These are phyloP conservation scores for Dissophora globulifera DNA, from an alignment of 192 early-diverging fungal species.

Conservation along the genomic window DNA sequence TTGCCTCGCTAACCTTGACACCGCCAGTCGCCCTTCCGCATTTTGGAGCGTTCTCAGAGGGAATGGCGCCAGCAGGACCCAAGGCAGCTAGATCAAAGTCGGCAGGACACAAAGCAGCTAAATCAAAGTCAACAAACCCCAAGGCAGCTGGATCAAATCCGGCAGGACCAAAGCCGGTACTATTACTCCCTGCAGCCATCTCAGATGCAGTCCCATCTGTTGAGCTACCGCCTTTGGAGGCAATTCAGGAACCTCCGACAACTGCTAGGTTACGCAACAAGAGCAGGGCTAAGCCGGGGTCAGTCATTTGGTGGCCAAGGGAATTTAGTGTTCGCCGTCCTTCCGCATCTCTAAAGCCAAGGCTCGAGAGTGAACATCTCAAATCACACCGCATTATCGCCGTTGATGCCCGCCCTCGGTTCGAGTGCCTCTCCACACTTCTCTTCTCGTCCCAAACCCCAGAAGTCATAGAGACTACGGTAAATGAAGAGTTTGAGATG, in stretches of 20 bases:
- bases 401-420: background rate
- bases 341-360: background rate
- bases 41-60: no score
- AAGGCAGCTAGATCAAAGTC: no score
- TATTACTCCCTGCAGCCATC: no score
- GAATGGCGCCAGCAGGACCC: no score
- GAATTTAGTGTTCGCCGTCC: background rate
- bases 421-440: background rate
- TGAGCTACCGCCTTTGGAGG: background rate
- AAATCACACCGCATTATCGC: background rate
- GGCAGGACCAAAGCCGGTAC: no score
- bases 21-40: no score
- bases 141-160: no score
- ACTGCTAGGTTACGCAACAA: background rate
- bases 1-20: no score
- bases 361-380: background rate
- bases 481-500: background rate
- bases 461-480: background rate
- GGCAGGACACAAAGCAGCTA: no score
- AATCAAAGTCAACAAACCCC: no score
- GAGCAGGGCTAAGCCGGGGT: background rate
- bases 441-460: background rate
- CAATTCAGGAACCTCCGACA: background rate
- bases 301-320: conserved; percentile 4
- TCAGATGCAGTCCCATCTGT: background rate